These are phyloP conservation scores for Pseudotsuga menziesii DNA, from an alignment of 75 land plant genomes.

Conservation along the genomic window DNA sequence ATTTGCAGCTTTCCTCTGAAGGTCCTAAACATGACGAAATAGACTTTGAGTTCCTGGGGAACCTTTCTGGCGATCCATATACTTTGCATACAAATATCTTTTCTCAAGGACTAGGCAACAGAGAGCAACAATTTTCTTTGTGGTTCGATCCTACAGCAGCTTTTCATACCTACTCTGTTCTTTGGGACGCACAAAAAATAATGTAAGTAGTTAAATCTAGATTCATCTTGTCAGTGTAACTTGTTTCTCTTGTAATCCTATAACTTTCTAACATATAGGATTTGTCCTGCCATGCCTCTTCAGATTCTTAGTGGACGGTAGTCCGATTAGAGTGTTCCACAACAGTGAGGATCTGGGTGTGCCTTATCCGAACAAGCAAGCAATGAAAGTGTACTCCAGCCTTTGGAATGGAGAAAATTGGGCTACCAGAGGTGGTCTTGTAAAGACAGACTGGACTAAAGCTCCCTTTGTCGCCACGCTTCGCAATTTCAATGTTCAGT, in stretches of 20 bases:
- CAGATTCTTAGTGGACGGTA: too few species aligned
- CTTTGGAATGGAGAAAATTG: too few species aligned
- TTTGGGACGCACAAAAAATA: slow-evolving; percentile 36
- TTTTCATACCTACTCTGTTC: slow-evolving; percentile 43
- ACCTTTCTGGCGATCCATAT: slow-evolving; percentile 35
- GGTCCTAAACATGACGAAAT: slow-evolving; percentile 38
- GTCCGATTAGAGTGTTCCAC: too few species aligned
- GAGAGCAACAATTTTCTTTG: slow-evolving; percentile 37
- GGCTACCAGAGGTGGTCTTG: too few species aligned
- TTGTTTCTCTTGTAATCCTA: too few species aligned
- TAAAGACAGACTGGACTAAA: too few species aligned
- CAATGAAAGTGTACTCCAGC: too few species aligned
- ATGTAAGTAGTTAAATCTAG: slow-evolving; percentile 24
- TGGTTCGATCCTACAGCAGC: slow-evolving; percentile 47
- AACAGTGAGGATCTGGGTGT: too few species aligned
- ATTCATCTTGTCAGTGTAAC: too few species aligned
- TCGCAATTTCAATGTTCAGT: neutral
- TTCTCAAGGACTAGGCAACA: slow-evolving; percentile 31
- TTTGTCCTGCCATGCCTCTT: neutral
- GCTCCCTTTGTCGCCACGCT: too few species aligned
- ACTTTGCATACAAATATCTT: slow-evolving; percentile 44
- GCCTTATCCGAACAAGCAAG: too few species aligned
- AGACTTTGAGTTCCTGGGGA: slow-evolving; percentile 53
- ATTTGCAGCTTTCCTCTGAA: slow-evolving; percentile 29
- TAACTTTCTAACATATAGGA: too few species aligned